Evolutionary conservation across 169 alveolate species (phyloP), one percentile per base, ranked within the genome.

Genomic region (Plasmodium blacklocki): DNA sequence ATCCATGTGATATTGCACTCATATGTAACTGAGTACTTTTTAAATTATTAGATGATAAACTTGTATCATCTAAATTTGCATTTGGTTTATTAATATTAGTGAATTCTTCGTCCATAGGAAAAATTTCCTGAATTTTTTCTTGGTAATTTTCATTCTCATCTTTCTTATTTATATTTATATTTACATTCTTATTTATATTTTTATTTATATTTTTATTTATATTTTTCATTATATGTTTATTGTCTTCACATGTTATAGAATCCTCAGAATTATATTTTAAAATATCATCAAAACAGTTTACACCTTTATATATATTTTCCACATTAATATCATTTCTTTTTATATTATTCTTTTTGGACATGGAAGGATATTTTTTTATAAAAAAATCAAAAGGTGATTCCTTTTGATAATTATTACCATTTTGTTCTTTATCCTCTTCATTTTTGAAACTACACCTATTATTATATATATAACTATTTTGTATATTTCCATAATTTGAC

Each of bases 1-100:
- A 63, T 1, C 23, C 71, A 62, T 76, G 68, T 43, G 89, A 76
- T 3, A 23, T 18, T n/a, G 76, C 15, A 29, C 78, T 76, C 23
- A 3, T 45, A 76, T 50, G 71, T 49, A 76, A 54, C 4, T 76
- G 89, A n/a, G 76, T 64, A 21, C 74, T 76, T 64, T 76, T 76
- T 14, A 76, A 26, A 64, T 64, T 54, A 50, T 76, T 63, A 2
- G 89, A 64, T 12, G 39, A 11, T 76, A 76, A 14, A 49, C 73
- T 29, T 29, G 54, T 49, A 3, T 47, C 26, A 39, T 76, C 89
- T 76, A 64, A 9, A 72, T 72, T 72, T 21, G 39, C 21, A 9
- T 62, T 60, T 62, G 12, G 43, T 14, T 63, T 63, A 49, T 29
- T 56, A 63, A 12, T 59, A 49, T 47, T 18, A 11, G n/a, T 26